Base-by-base conservation (phyloP, 768 basidiomycete genomes). In the Suillus hirtellus region DNA sequence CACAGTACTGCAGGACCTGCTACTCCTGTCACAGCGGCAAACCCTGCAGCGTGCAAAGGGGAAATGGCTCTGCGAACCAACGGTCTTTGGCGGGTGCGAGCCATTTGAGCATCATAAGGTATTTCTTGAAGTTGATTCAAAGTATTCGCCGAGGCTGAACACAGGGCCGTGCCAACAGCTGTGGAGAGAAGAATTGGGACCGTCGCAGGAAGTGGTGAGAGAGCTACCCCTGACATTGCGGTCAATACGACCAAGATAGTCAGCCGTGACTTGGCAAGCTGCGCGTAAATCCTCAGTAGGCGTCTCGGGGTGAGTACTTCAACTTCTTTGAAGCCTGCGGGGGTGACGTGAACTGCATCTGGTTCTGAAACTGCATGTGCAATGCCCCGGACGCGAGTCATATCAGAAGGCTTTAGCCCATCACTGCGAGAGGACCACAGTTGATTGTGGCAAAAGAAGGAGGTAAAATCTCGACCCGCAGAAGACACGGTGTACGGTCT, bases 21-120 rank as follows among this genome's bases (percentile, higher is more conserved):
- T 34, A 92, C 59, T 19, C 95, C 96, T 3, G 94, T 93, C 4
- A 76, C 81, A 0, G 84, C 58, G 0, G 91, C 97, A 68, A 98
- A 99, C 11, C 81, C 80, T 1, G 88, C 80, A 1, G 95, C 95
- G 73, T 99, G 96, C 15, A 90, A 73, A 0, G 96, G 91, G 2
- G 86, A 86, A 66, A 99, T 87, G n/a, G 89, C 88, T 38, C 89
- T 81, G 19, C 92, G 86, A 1, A 95, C 94, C 31, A 99, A 85
- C 0, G 96, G 95, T 19, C 97, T 81, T 61, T 82, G 88, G 37
- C 96, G 86, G 0, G 97, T 99, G 53, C 97, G 86, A 0, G 88
- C 83, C 89, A 98, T 99, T 73, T 99, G 97, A 0, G 97, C 96
- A 71, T 99, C 97, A 67, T 95, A 93, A 0, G 97, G 97, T 8